phyloP scores from a whole-genome alignment of 2,329 filamentous ascomycete genomes.

The Verticillium isaacii region DNA sequence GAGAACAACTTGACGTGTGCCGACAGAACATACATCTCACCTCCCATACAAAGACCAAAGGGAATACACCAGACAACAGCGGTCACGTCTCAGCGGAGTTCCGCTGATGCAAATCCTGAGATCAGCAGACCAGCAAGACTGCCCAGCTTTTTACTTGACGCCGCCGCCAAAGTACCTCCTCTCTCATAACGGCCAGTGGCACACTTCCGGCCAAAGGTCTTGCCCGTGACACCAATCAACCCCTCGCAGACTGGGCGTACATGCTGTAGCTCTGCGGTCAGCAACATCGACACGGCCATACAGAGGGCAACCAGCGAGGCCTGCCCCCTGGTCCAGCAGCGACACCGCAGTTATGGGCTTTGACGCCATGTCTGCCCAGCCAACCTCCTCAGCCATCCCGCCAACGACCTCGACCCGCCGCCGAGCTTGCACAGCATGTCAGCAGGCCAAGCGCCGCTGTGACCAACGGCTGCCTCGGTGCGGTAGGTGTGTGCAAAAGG shows the following conservation, averaged over 20 bases:
- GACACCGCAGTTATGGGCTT: background rate
- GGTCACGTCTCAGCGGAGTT: background rate
- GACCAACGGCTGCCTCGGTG: constrained; percentile 27
- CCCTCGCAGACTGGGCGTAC: background rate
- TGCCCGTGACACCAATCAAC: background rate
- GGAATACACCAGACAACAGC: background rate
- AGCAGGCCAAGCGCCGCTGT: constrained; percentile 30
- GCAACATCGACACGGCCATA: background rate
- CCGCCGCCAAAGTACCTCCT: background rate
- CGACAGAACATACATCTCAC: background rate
- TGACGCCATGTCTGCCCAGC: constrained; percentile 10
- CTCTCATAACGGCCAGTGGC: background rate
- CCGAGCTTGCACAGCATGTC: constrained; percentile 29
- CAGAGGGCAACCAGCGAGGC: background rate
- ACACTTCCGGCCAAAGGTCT: background rate
- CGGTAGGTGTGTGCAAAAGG: constrained; percentile 22
- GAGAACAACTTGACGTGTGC: background rate
- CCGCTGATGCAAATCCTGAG: background rate
- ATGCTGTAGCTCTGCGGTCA: background rate
- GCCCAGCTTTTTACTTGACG: background rate
- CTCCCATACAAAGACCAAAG: background rate
- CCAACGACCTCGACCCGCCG: constrained; percentile 13
- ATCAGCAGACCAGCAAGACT: background rate
- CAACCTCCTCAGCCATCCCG: constrained; percentile 9
- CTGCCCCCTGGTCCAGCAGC: background rate